These are phyloP conservation scores for Trichoderma sp. DNA, from an alignment of 2,329 filamentous ascomycete genomes.

Conservation along the genomic window DNA sequence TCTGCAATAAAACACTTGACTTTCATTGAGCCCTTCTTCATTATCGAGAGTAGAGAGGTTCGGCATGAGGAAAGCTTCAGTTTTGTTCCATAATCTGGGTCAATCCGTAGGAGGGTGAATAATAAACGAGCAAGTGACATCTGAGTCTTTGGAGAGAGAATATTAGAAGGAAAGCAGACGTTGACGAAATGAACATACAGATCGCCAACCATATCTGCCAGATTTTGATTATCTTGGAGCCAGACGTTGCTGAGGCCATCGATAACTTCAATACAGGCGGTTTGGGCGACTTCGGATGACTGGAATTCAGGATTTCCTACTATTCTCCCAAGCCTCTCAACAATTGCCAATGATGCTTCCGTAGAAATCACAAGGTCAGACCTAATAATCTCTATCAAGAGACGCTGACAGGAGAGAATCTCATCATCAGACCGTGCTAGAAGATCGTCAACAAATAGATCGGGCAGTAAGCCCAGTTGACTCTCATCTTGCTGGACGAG, in stretches of 20 bases:
- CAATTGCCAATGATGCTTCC: constrained; percentile 49
- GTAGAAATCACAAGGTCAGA: constrained; percentile 55
- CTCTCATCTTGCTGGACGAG: constrained; percentile 46
- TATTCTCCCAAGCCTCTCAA: constrained; percentile 54
- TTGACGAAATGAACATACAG: constrained; percentile 79
- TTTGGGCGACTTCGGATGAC: constrained; percentile 72
- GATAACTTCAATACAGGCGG: constrained; percentile 68
- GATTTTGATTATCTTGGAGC: constrained; percentile 58
- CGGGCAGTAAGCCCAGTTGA: constrained; percentile 53
- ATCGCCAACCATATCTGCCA: constrained; percentile 69
- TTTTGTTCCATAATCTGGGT: constrained; percentile 66
- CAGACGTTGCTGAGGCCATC: constrained; percentile 64
- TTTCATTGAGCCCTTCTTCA: constrained; percentile 64
- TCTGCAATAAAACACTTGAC: constrained; percentile 77
- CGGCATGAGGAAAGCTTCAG: constrained; percentile 60
- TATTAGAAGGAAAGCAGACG: constrained; percentile 64
- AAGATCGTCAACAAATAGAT: constrained; percentile 52
- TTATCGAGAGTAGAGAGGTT: constrained; percentile 72
- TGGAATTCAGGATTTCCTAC: constrained; percentile 63
- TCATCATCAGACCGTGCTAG: constrained; percentile 54
- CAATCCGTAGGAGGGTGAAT: constrained; percentile 65
- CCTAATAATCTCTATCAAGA: constrained; percentile 55
- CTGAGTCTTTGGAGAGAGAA: constrained; percentile 70
- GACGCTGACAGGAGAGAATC: constrained; percentile 52
- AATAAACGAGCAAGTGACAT: constrained; percentile 69